A percentile compares a stretch with the other conserved stretches of the same genome.
These are phyloP conservation scores for Phytophthora boehmeriae DNA, from an alignment of 352 stramenopile species.

Conservation along the genomic window DNA sequence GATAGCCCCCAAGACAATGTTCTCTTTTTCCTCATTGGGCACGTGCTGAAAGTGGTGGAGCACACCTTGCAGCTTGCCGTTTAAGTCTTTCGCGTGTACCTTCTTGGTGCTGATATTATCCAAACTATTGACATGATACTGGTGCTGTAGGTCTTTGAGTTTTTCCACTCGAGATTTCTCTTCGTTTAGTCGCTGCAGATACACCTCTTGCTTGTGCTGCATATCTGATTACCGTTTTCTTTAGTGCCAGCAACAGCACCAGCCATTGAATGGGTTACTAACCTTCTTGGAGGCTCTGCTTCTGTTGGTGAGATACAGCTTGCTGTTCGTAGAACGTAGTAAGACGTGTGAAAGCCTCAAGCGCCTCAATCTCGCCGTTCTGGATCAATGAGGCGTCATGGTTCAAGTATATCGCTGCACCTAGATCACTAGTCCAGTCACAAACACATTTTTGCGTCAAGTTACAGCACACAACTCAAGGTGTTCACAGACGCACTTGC, in stretches of 20 bases:
- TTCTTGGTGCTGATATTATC: slow-evolving; percentile 61
- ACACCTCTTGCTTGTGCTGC: slow-evolving; percentile 31
- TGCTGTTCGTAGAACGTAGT: slow-evolving; percentile 72
- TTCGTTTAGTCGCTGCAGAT: slow-evolving; percentile 40
- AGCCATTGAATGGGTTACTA: neutral
- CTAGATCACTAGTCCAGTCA: slow-evolving; percentile 42
- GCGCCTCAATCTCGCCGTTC: slow-evolving; percentile 54
- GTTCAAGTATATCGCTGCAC: slow-evolving; percentile 63
- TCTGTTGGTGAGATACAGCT: slow-evolving; percentile 46
- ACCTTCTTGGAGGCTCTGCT: slow-evolving; percentile 56
- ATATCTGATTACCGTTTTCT: slow-evolving; percentile 36
- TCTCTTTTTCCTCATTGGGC: slow-evolving; percentile 58
- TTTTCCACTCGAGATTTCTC: slow-evolving; percentile 41
- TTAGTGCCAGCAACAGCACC: neutral
- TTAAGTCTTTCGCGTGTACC: slow-evolving; percentile 49
- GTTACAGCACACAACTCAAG: neutral
- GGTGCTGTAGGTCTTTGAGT: slow-evolving; percentile 55
- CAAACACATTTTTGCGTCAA: neutral
- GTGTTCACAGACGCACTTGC: slow-evolving; percentile 29
- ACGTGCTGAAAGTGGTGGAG: slow-evolving; percentile 69
- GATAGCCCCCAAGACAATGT: slow-evolving; percentile 55
- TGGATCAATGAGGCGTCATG: slow-evolving; percentile 30
- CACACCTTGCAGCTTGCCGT: slow-evolving; percentile 51
- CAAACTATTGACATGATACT: slow-evolving; percentile 54
- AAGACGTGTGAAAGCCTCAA: slow-evolving; percentile 63